Percentiles rank a stretch among this genome's conserved stretches.
phyloP scores from a whole-genome alignment of 2,329 filamentous ascomycete species.

The Colletotrichum eremochloae region DNA sequence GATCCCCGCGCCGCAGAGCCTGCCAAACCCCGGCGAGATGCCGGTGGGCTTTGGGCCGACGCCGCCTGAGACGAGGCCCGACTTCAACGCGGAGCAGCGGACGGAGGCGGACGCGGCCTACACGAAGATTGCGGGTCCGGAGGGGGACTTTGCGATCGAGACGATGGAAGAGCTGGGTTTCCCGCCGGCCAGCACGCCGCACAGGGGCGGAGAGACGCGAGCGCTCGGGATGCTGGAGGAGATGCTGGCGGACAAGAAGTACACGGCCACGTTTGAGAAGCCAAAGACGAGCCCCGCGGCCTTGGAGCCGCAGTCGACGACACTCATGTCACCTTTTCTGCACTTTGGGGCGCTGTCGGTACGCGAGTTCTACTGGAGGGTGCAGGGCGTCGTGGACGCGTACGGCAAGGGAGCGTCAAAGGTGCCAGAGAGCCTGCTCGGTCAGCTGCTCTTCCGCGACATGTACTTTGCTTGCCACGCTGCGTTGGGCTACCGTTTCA shows the following conservation, averaged over 20 bases:
- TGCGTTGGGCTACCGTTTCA: constrained; percentile 72
- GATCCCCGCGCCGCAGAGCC: constrained; percentile 67
- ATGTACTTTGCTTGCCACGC: constrained; percentile 89
- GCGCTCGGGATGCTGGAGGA: constrained; percentile 70
- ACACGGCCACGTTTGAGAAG: constrained; percentile 81
- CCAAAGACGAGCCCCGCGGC: constrained; percentile 81
- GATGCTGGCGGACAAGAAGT: constrained; percentile 73
- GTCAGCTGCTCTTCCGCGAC: constrained; percentile 82
- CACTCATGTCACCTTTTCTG: constrained; percentile 78
- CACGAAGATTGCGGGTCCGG: constrained; percentile 72
- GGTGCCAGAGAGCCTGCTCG: constrained; percentile 77
- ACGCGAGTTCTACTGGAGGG: constrained; percentile 80
- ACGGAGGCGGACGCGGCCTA: constrained; percentile 70
- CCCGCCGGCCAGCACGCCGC: constrained; percentile 72
- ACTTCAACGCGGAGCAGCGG: constrained; percentile 72
- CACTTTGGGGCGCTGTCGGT: constrained; percentile 82
- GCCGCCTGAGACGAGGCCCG: constrained; percentile 62
- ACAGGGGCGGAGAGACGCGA: constrained; percentile 77
- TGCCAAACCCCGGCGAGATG: constrained; percentile 77
- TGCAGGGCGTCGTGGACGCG: constrained; percentile 70
- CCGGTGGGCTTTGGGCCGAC: constrained; percentile 70
- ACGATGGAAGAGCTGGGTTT: constrained; percentile 80
- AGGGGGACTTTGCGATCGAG: constrained; percentile 77
- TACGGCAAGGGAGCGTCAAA: constrained; percentile 69
- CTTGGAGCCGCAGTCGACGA: constrained; percentile 80